phyloP scores from a whole-genome alignment of 148 eudicot genomes.

The Vaccinium vitisidaea region DNA sequence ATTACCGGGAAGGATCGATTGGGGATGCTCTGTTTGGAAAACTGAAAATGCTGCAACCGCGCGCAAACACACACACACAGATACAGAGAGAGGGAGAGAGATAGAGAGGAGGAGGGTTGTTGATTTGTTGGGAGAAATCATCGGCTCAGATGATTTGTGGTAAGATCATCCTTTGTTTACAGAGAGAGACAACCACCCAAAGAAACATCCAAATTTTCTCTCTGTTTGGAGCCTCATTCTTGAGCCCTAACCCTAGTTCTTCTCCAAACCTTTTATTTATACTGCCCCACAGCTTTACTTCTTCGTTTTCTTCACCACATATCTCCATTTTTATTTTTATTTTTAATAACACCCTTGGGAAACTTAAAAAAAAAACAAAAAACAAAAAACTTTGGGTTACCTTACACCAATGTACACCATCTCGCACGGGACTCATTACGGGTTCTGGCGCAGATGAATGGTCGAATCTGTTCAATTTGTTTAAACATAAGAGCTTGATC shows the following conservation, averaged over 20 bases:
- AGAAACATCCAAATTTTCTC: background rate
- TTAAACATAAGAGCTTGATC: no score
- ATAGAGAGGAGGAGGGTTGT: background rate
- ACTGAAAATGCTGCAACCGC: background rate
- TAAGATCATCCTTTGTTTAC: background rate
- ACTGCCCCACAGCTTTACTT: background rate
- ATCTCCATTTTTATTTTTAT: no score
- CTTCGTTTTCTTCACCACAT: background rate
- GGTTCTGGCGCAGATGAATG: no score
- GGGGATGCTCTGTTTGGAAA: background rate
- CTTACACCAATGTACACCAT: no score
- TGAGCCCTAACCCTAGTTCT: background rate
- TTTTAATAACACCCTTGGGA: no score
- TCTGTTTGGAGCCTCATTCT: slow-evolving; percentile 2
- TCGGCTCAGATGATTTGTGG: background rate
- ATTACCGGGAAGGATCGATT: background rate
- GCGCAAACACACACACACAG: background rate
- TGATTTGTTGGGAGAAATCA: background rate
- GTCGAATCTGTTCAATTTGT: no score
- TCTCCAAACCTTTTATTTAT: background rate
- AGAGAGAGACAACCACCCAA: slow-evolving; percentile 2
- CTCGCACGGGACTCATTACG: no score
- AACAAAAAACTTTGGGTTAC: no score
- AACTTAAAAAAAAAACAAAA: no score
- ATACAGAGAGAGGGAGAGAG: background rate